Percentiles rank a stretch among this genome's conserved stretches.
Evolutionary conservation across 371 early-diverging fungal genomes (phyloP).

Genomic region (Cokeromyces recurvatus): DNA sequence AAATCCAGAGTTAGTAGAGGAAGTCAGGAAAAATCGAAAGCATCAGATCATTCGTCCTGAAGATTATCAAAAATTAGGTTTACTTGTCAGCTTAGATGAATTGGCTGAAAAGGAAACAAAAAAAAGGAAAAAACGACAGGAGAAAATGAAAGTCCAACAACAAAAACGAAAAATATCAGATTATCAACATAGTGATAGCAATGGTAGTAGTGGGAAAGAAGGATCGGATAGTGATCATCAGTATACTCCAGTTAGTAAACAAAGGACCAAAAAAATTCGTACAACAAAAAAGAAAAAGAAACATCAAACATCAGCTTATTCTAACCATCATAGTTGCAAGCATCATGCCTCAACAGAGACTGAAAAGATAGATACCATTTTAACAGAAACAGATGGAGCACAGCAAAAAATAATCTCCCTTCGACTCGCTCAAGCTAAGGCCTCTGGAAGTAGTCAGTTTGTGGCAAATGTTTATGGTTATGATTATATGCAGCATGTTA

Average conservation of each 20-base stretch:
- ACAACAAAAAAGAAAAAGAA: neutral
- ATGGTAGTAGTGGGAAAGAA: neutral
- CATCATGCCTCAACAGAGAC: neutral
- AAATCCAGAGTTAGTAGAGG: conserved; percentile 42
- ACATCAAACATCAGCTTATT: neutral
- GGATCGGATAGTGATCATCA: neutral
- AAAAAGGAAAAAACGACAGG: conserved; percentile 4
- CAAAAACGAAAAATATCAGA: neutral
- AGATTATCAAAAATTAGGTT: conserved; percentile 31
- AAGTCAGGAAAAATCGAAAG: conserved; percentile 24
- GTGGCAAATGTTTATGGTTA: conserved; percentile 55
- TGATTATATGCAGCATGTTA: conserved; percentile 51
- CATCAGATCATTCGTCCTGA: conserved; percentile 30
- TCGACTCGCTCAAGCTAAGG: conserved; percentile 14
- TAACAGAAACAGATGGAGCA: neutral
- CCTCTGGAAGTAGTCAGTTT: conserved; percentile 20
- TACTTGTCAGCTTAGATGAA: conserved; percentile 18
- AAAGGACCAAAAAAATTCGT: neutral
- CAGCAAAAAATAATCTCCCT: conserved; percentile 11
- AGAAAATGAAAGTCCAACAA: neutral
- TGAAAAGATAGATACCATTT: neutral
- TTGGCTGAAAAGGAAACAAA: conserved; percentile 5
- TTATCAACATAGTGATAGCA: neutral
- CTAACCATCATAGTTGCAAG: neutral
- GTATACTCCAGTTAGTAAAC: neutral